Base-by-base conservation (phyloP, 176 grass and related monocot species). In the Elymus sibiricus region DNA sequence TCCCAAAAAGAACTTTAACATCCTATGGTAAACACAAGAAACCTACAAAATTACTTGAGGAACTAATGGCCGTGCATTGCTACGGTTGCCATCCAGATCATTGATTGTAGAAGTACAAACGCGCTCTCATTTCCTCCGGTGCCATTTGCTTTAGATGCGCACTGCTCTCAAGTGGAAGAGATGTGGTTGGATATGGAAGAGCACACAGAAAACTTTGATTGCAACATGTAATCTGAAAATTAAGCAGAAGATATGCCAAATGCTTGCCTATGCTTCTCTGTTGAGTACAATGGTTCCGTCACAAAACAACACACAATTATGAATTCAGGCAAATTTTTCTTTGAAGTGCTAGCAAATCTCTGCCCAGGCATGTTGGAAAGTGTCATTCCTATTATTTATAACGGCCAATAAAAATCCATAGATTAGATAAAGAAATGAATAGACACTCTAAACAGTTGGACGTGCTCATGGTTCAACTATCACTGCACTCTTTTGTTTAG, bases 231-330 rank as follows among this genome's bases (percentile, higher is more conserved):
- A 27, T 24, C 38, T 37, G 13, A 62, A 81, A 29, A 69, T 87
- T 61, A 17, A 19, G 14, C 58, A 26, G 9, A 74, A 86, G 31
- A 74, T 67, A 72, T 49, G 21, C 17, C 28, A 70, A 74, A 86
- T 74, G 63, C 91, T 89, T 93, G 94, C 95, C 92, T 81, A 78
- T 98, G 93, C 49, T 95, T 89, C 44, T 95, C 83, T 44, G 82
- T 28, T 80, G 95, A 80, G 92, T 98, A 98, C 77, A 91, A 53
- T 24, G 85, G 91, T 56, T 94, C 95, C 78, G 89, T 83, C 22
- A 87, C 86, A 6, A 82, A 62, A 86, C 93, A 90, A 17, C 82
- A 90, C 39, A 98, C 93, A 66, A 91, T 28, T 81, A 93, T 85
- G 79, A 19, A 74, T 67, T 87, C 78, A 9, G 89, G 74, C 82